Conservation (phyloP, 2,329 filamentous ascomycete species). For the Aspergillus floridensis region DNA sequence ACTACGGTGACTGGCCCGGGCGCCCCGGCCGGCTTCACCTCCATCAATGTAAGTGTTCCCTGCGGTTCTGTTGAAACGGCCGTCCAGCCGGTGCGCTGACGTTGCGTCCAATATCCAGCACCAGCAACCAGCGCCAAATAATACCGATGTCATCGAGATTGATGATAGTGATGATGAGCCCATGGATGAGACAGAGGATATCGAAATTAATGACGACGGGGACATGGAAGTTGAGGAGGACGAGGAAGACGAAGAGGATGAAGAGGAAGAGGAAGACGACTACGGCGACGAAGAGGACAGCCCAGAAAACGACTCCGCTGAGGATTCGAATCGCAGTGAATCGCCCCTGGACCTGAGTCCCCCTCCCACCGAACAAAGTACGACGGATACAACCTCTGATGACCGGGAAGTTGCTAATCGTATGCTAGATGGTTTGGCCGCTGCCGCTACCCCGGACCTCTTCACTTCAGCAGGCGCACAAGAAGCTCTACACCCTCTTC, state of each 20-base stretch:
- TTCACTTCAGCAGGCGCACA: conserved; percentile 49
- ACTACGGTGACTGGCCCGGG: conserved; percentile 33
- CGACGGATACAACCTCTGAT: neutral
- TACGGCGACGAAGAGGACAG: conserved; percentile 29
- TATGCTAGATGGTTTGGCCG: conserved; percentile 17
- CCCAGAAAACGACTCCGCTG: conserved; percentile 26
- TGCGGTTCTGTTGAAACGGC: conserved; percentile 9
- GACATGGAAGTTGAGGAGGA: conserved; percentile 29
- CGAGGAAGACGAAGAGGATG: conserved; percentile 27
- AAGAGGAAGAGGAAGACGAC: conserved; percentile 28
- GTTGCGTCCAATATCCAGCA: conserved; percentile 19
- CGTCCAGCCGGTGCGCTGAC: conserved; percentile 12
- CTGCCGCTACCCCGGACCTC: conserved; percentile 28
- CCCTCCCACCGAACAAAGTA: conserved; percentile 21
- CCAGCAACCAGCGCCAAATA: conserved; percentile 18
- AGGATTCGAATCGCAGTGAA: conserved; percentile 28
- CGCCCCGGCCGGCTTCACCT: conserved; percentile 22
- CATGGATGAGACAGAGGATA: conserved; percentile 16
- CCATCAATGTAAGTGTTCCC: conserved; percentile 25
- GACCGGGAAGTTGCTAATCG: conserved; percentile 12
- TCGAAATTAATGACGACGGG: conserved; percentile 24
- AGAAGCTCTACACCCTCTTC: conserved; percentile 58
- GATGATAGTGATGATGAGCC: conserved; percentile 33
- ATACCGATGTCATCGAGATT: conserved; percentile 41
- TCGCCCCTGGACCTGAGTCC: conserved; percentile 20